These are phyloP conservation scores for Moricandia arvensis DNA, from an alignment of 345 rosid species.

Conservation along the genomic window DNA sequence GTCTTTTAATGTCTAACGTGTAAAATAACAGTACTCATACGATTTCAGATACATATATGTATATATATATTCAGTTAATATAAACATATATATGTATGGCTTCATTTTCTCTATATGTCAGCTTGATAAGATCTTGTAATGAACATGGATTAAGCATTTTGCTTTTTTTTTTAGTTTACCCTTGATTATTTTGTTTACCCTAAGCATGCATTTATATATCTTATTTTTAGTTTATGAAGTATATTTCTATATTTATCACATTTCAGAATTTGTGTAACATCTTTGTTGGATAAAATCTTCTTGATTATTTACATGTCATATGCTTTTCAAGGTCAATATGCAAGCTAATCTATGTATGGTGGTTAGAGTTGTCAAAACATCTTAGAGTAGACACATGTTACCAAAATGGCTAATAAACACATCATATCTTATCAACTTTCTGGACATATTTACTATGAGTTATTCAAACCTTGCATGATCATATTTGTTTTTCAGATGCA, in stretches of 20 bases:
- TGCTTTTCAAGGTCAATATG: neutral
- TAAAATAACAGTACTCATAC: slow-evolving; percentile 33
- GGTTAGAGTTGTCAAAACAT: slow-evolving; percentile 16
- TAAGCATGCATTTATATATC: slow-evolving; percentile 18
- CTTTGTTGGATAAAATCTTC: neutral
- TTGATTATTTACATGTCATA: slow-evolving; percentile 1
- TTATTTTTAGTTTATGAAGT: neutral
- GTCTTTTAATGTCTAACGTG: slow-evolving; percentile 36
- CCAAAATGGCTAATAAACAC: neutral
- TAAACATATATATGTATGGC: neutral
- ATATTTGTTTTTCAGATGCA: slow-evolving; percentile 55
- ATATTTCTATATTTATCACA: neutral
- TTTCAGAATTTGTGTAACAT: neutral
- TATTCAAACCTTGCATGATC: slow-evolving; percentile 6
- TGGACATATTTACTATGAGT: neutral
- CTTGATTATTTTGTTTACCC: neutral
- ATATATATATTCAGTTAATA: neutral
- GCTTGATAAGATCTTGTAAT: slow-evolving; percentile 20
- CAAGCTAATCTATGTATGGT: neutral
- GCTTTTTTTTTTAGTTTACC: neutral
- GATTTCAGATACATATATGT: slow-evolving; percentile 10
- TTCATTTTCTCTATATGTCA: slow-evolving; percentile 10
- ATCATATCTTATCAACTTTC: neutral
- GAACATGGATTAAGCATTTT: slow-evolving; percentile 16
- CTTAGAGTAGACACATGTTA: neutral